Evolutionary conservation across 345 rosid genomes (phyloP).

Genomic region (Eucalyptus regnans): DNA sequence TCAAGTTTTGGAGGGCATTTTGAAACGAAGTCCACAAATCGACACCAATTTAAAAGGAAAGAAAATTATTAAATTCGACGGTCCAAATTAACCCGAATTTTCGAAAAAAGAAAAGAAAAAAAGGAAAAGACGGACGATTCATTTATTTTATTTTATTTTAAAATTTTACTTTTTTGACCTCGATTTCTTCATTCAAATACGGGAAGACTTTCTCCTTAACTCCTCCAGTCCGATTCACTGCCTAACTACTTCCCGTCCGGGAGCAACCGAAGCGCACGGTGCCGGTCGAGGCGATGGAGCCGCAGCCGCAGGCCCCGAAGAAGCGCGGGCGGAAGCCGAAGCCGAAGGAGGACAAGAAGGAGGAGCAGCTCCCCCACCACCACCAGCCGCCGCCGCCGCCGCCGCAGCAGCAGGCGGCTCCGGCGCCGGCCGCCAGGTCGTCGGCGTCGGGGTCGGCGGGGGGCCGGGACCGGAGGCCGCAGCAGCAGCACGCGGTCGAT

Average conservation of each 20-base stretch:
- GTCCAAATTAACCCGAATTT: background rate
- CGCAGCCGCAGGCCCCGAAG: slow-evolving; percentile 33
- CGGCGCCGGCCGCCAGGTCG: slow-evolving; percentile 8
- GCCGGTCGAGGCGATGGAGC: slow-evolving; percentile 8
- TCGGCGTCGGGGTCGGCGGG: background rate
- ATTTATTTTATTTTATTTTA: too few relatives aligned
- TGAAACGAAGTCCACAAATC: background rate
- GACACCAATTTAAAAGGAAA: background rate
- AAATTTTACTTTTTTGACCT: too few relatives aligned
- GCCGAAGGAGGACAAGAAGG: slow-evolving; percentile 60
- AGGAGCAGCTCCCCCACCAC: slow-evolving; percentile 3
- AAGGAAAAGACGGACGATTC: background rate
- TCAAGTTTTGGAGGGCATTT: background rate
- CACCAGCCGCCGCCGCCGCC: background rate
- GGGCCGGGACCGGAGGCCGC: slow-evolving; percentile 9
- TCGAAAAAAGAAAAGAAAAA: background rate
- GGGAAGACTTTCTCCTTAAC: background rate
- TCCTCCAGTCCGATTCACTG: background rate
- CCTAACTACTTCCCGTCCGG: background rate
- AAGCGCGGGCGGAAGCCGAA: slow-evolving; percentile 95
- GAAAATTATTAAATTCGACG: background rate
- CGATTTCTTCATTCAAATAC: background rate
- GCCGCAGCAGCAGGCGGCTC: background rate
- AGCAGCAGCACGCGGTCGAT: slow-evolving; percentile 50
- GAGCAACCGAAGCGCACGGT: background rate